Conservation (phyloP, 169 alveolate genomes). For the Cryptosporidium sp. region DNA sequence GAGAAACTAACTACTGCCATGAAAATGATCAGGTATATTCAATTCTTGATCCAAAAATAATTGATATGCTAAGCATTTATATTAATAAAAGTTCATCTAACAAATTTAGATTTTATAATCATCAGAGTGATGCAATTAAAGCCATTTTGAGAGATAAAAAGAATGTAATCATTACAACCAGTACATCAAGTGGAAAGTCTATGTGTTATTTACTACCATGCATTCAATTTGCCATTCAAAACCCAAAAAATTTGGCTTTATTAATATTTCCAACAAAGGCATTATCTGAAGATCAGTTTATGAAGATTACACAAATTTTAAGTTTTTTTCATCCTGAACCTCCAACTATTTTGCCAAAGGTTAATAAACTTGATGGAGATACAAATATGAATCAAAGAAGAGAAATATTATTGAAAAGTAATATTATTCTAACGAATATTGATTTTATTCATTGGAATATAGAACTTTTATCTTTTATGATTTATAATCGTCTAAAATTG, state of each 20-base stretch:
- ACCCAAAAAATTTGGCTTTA: slow-evolving; percentile 54
- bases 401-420: slow-evolving; percentile 56
- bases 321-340: slow-evolving; percentile 1
- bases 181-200: slow-evolving; percentile 77
- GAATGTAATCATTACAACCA: slow-evolving; percentile 68
- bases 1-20: slow-evolving; percentile 28
- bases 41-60: background rate
- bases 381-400: slow-evolving; percentile 38
- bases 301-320: slow-evolving; percentile 35
- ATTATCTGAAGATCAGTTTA: slow-evolving; percentile 75
- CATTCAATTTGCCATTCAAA: slow-evolving; percentile 17
- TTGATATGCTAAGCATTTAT: slow-evolving; percentile 19
- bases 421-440: slow-evolving; percentile 74
- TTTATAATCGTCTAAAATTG: slow-evolving; percentile 40
- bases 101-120: slow-evolving; percentile 50
- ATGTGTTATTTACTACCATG: slow-evolving; percentile 75
- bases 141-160: slow-evolving; percentile 24
- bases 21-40: slow-evolving; percentile 35
- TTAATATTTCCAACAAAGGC: slow-evolving; percentile 78
- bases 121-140: slow-evolving; percentile 70
- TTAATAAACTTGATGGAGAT: slow-evolving; percentile 70
- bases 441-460: slow-evolving; percentile 78
- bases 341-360: background rate
- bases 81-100: background rate
- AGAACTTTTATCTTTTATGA: slow-evolving; percentile 11